A percentile compares a stretch with the other conserved stretches of the same genome.
Conservation (phyloP, 1,284 basidiomycete genomes). For the Vanrija humicola region DNA sequence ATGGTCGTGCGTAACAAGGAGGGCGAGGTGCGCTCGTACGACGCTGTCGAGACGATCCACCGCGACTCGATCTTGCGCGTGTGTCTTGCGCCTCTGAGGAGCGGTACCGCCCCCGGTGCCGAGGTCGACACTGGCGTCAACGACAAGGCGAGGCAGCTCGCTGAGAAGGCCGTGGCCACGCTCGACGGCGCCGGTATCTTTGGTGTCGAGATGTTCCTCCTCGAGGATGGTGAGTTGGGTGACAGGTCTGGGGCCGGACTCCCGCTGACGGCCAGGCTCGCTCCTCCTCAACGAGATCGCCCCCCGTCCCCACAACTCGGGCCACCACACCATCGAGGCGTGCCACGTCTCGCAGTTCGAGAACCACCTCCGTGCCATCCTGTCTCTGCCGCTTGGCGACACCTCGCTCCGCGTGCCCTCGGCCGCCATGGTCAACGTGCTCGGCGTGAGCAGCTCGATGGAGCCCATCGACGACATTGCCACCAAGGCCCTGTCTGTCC, state of each 20-base stretch:
- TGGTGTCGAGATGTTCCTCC: slow-evolving; percentile 97
- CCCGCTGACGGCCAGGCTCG: slow-evolving; percentile 54
- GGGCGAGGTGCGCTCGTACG: slow-evolving; percentile 79
- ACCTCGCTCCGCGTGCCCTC: slow-evolving; percentile 83
- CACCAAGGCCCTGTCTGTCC: slow-evolving; percentile 59
- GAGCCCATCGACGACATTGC: slow-evolving; percentile 55
- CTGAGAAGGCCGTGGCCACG: slow-evolving; percentile 75
- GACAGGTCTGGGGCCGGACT: neutral
- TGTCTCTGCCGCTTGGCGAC: slow-evolving; percentile 82
- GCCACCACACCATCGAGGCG: slow-evolving; percentile 99
- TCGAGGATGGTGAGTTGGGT: slow-evolving; percentile 65
- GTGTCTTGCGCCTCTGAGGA: slow-evolving; percentile 73
- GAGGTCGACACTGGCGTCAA: slow-evolving; percentile 54
- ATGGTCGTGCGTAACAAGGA: slow-evolving; percentile 85
- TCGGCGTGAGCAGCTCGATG: slow-evolving; percentile 70
- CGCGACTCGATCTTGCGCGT: slow-evolving; percentile 92
- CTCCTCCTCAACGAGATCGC: slow-evolving; percentile 96
- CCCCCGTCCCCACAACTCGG: slow-evolving; percentile 97
- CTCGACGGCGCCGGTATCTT: slow-evolving; percentile 91
- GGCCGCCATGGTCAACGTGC: slow-evolving; percentile 91
- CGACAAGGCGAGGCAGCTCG: slow-evolving; percentile 64
- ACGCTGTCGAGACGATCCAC: slow-evolving; percentile 93
- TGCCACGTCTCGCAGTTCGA: slow-evolving; percentile 96
- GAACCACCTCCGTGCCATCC: slow-evolving; percentile 95
- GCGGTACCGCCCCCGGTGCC: slow-evolving; percentile 45